Evolutionary conservation across 2,329 filamentous ascomycete genomes (phyloP).

Genomic region (Botrytis deweyae): DNA sequence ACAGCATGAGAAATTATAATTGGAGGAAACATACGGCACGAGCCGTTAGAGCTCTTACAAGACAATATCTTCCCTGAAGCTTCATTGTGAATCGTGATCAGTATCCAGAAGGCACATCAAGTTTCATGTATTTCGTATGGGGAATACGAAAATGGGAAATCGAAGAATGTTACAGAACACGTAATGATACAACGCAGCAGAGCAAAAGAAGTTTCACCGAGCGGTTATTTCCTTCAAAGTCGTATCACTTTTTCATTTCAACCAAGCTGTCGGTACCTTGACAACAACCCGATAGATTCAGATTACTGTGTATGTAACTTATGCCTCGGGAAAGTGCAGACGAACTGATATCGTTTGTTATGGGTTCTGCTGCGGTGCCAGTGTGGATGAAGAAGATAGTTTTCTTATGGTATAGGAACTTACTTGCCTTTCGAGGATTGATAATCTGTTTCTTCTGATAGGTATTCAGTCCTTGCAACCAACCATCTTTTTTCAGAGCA

Average conservation of each 20-base stretch:
- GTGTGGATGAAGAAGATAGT: background rate
- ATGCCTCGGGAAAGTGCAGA: constrained; percentile 12
- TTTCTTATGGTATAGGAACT: background rate
- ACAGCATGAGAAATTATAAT: background rate
- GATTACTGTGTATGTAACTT: background rate
- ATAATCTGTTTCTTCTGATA: background rate
- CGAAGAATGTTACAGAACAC: constrained; percentile 8
- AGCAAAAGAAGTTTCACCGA: background rate
- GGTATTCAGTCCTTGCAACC: background rate
- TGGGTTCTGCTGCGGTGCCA: background rate
- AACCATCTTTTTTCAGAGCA: background rate
- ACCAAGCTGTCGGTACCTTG: constrained; percentile 16
- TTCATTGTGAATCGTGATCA: background rate
- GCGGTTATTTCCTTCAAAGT: background rate
- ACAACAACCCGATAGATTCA: constrained; percentile 8
- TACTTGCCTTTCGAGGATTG: background rate
- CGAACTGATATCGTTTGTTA: background rate
- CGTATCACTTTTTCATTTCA: constrained; percentile 5
- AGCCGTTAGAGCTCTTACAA: background rate
- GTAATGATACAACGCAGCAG: constrained; percentile 9
- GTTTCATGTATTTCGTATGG: background rate
- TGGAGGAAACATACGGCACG: background rate
- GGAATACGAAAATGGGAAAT: background rate
- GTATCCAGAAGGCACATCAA: background rate
- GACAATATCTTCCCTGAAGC: background rate